A percentile compares a stretch with the other conserved stretches of the same genome.
These are phyloP conservation scores for Colletotrichum trifolii DNA, from an alignment of 2,329 filamentous ascomycete species.

Conservation along the genomic window DNA sequence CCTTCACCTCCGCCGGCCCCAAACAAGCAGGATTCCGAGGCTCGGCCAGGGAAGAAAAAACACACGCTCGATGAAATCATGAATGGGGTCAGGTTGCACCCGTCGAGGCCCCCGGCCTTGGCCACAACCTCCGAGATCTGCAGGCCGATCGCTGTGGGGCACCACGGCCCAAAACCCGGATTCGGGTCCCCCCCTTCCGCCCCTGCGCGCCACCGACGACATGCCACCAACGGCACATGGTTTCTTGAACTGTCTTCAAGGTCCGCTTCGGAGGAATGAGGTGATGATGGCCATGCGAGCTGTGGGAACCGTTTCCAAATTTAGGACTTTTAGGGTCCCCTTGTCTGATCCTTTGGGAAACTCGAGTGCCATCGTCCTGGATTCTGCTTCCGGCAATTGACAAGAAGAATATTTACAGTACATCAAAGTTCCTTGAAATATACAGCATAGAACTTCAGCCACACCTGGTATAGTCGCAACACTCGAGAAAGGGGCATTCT, in stretches of 20 bases:
- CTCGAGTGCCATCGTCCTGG: too few species aligned
- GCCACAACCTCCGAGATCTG: constrained; percentile 31
- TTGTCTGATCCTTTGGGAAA: too few species aligned
- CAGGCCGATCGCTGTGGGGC: constrained; percentile 29
- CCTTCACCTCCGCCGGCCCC: background rate
- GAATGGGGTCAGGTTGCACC: constrained; percentile 31
- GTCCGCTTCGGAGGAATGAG: background rate
- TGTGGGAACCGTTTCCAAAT: too few species aligned
- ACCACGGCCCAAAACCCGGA: constrained; percentile 25
- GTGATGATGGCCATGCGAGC: too few species aligned
- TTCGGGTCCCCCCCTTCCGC: constrained; percentile 13
- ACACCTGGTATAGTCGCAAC: too few species aligned
- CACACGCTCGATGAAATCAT: constrained; percentile 31
- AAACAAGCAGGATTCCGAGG: constrained; percentile 12
- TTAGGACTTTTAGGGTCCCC: too few species aligned
- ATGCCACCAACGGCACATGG: constrained; percentile 13
- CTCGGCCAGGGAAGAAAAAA: background rate
- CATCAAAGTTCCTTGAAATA: too few species aligned
- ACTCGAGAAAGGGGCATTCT: too few species aligned
- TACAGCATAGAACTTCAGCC: too few species aligned
- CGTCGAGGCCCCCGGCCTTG: constrained; percentile 9
- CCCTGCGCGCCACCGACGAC: constrained; percentile 29
- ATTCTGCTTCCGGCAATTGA: too few species aligned
- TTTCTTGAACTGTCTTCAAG: constrained; percentile 2
- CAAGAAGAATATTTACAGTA: too few species aligned